These are phyloP conservation scores for Xenoacremonium recifei DNA, from an alignment of 2,329 filamentous ascomycete genomes.

Conservation along the genomic window DNA sequence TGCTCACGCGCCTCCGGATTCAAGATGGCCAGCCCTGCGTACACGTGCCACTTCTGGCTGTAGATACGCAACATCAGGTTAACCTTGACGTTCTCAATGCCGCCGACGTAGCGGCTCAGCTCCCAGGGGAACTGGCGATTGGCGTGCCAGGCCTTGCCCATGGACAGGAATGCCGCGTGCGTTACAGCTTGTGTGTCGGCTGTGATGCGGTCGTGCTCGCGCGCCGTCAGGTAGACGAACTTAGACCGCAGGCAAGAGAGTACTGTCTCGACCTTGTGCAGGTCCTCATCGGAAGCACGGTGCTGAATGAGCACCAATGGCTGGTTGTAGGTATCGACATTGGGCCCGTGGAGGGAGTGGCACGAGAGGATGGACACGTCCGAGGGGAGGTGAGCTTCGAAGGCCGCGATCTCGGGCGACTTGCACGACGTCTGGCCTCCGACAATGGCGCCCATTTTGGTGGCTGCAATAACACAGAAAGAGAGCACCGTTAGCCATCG, in stretches of 20 bases:
- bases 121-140: conserved; percentile 98
- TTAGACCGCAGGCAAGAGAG: conserved; percentile 83
- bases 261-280: conserved; percentile 76
- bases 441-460: conserved; percentile 91
- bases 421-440: conserved; percentile 98
- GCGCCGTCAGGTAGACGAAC: conserved; percentile 81
- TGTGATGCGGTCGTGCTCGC: conserved; percentile 92
- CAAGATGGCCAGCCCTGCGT: conserved; percentile 93
- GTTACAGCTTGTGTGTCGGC: conserved; percentile 98
- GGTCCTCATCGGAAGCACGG: conserved; percentile 73
- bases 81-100: conserved; percentile 99
- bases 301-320: conserved; percentile 94
- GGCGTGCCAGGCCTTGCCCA: conserved; percentile 97
- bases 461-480: conserved; percentile 57
- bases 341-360: conserved; percentile 93
- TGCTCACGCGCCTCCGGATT: conserved; percentile 91
- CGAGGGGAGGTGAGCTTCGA: conserved; percentile 80
- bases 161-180: conserved; percentile 92
- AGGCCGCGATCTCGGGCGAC: conserved; percentile 90
- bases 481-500: conserved; percentile 4
- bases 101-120: conserved; percentile 89
- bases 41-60: conserved; percentile 98
- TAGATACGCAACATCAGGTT: conserved; percentile 98
- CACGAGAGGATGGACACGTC: conserved; percentile 95
- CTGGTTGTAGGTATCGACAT: conserved; percentile 83